These are phyloP conservation scores for Phytophthora nicotianae DNA, from an alignment of 352 stramenopile species.

Conservation along the genomic window DNA sequence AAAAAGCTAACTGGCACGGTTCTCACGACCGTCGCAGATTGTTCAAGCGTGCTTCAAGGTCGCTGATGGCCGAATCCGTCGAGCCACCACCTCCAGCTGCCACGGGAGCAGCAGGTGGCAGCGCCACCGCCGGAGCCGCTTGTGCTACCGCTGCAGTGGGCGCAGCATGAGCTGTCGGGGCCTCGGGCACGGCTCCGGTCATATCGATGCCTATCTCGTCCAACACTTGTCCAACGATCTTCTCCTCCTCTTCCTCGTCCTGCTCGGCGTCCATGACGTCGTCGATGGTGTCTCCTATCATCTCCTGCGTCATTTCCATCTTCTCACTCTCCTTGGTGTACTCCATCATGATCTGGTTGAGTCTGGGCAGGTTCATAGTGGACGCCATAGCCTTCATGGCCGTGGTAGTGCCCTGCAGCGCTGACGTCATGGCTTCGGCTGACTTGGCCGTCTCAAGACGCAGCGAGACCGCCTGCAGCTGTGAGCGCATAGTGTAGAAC, in stretches of 20 bases:
- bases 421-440: constrained; percentile 95
- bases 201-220: constrained; percentile 97
- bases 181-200: constrained; percentile 91
- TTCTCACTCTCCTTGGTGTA: constrained; percentile 98
- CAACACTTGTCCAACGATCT: constrained; percentile 96
- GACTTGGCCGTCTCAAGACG: constrained; percentile 96
- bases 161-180: constrained; percentile 59
- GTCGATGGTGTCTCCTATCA: constrained; percentile 97
- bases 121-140: constrained; percentile 43
- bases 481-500: constrained; percentile 98
- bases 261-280: constrained; percentile 96
- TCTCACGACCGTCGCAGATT: constrained; percentile 91
- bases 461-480: constrained; percentile 95
- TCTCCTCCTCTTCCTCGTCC: constrained; percentile 96
- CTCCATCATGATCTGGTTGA: constrained; percentile 99
- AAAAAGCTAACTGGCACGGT: constrained; percentile 1
- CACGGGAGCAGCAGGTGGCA: constrained; percentile 59
- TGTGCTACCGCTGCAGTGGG: constrained; percentile 50
- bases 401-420: constrained; percentile 81
- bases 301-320: constrained; percentile 98
- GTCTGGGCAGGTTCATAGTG: constrained; percentile 95
- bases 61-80: constrained; percentile 90
- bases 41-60: constrained; percentile 97
- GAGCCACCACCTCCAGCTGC: constrained; percentile 49
- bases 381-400: constrained; percentile 90